A percentile compares a stretch with the other conserved stretches of the same genome.
Evolutionary conservation across 2,329 filamentous ascomycete genomes (phyloP).

Genomic region (Fonsecaea multimorphosa): DNA sequence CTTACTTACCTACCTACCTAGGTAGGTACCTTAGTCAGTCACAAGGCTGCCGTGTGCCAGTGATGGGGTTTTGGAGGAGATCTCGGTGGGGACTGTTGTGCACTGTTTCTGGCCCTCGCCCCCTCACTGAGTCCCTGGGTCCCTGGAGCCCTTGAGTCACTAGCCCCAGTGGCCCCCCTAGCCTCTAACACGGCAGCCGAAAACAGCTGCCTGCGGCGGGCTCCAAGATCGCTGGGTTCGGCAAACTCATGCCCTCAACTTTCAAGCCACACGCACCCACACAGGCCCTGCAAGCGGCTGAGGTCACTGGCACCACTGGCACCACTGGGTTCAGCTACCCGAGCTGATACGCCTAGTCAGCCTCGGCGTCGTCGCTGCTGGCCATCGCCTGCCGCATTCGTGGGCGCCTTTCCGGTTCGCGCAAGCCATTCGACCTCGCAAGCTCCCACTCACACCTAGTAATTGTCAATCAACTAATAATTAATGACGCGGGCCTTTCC

Average conservation of each 20-base stretch:
- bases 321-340: not conserved
- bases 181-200: slow-evolving; percentile 4
- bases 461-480: not conserved
- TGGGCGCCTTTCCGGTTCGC: not conserved
- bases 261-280: too few species aligned
- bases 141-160: not conserved
- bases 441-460: not conserved
- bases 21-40: too few species aligned
- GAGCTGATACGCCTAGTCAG: not conserved
- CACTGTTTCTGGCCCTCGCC: too few species aligned
- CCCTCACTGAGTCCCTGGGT: too few species aligned
- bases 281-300: not conserved
- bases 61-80: not conserved
- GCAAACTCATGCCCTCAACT: not conserved
- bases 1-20: too few species aligned
- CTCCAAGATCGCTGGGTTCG: not conserved
- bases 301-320: too few species aligned
- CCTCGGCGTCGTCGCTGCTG: not conserved
- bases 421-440: not conserved
- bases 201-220: not conserved
- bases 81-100: slow-evolving; percentile 1
- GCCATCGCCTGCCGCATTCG: slow-evolving; percentile 4
- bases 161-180: not conserved
- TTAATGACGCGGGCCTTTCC: not conserved
- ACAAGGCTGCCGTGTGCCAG: too few species aligned